A percentile compares a stretch with the other conserved stretches of the same genome.
These are phyloP conservation scores for Fusarium foetens DNA, from an alignment of 2,329 filamentous ascomycete genomes.

Conservation along the genomic window DNA sequence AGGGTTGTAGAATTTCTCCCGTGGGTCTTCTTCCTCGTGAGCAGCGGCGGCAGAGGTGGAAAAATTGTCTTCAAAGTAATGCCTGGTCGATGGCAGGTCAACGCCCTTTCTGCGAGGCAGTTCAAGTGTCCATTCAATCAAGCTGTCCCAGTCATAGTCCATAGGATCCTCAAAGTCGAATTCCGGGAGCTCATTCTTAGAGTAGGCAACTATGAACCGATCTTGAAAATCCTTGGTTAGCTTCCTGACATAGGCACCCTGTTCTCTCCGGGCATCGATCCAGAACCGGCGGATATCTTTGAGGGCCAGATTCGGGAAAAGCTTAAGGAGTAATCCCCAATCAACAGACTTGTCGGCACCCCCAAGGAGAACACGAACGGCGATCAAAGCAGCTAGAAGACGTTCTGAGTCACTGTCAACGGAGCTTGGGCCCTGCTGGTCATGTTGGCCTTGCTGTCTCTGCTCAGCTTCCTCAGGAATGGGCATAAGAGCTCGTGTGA, in stretches of 20 bases:
- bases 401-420: conserved; percentile 34
- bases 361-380: conserved; percentile 67
- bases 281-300: conserved; percentile 66
- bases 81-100: conserved; percentile 59
- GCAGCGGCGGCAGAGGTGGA: conserved; percentile 50
- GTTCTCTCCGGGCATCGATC: conserved; percentile 61
- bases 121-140: conserved; percentile 74
- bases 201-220: conserved; percentile 73
- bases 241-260: conserved; percentile 63
- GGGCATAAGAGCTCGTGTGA: conserved; percentile 45
- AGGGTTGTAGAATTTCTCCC: conserved; percentile 66
- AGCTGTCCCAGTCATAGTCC: conserved; percentile 73
- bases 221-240: conserved; percentile 71
- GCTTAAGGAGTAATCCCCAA: conserved; percentile 66
- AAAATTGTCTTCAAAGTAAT: conserved; percentile 57
- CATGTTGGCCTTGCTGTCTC: conserved; percentile 1
- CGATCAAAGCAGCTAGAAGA: conserved; percentile 67
- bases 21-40: conserved; percentile 56
- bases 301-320: conserved; percentile 65
- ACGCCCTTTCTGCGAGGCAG: conserved; percentile 59
- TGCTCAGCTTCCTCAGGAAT: conserved; percentile 27
- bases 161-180: conserved; percentile 72
- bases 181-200: conserved; percentile 66
- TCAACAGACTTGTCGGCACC: conserved; percentile 69
- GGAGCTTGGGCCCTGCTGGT: conserved; percentile 10